Base-by-base conservation (phyloP, 441 rosid species). In the Mallotus japonicus region DNA sequence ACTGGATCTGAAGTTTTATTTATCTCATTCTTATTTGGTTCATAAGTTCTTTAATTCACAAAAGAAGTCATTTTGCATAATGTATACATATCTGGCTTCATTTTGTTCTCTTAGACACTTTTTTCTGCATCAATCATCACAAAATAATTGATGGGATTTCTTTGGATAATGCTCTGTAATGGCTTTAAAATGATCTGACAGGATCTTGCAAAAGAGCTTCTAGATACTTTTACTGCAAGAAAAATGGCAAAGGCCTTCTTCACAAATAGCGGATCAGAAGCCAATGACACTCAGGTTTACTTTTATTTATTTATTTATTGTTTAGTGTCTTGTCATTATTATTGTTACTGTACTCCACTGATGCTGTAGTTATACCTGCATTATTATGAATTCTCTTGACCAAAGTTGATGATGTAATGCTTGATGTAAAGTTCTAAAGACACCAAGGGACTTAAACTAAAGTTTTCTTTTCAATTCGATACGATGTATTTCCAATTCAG, bases 191-290 rank as follows among this genome's bases (percentile, higher is more conserved):
- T 73, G 24, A 44, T 69, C 24, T 70, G 47, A 51, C 84, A 95
- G 98, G 97, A 92, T 88, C 98, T 92, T 78, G 99, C 99, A 12
- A 89, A 75, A 83, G 97, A 89, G 69, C 93, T 95, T 78, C 66
- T 92, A 44, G 93, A 87, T 56, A 90, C 86, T 69, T 92, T 91
- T 81, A 92, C 99, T 3, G 95, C 96, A 65, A 80, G 70, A 5
- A 95, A 91, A 78, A 95, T 95, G 96, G 91, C 88, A 28, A 95
- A 91, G 83, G 98, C 79, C 1, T 95, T 95, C 83, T 95, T 95
- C 80, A 87, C 96, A 49, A 95, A 90, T 69, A 86, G 99, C 80
- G 99, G 98, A 82, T 95, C 99, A 71, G 98, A 95, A 70, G 99
- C 99, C 82, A 95, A 92, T 56, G 98, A 94, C 75, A 88, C 98